These are phyloP conservation scores for Hanseniaspora hatyaiensis DNA, from an alignment of 805 yeast genomes.

Conservation along the genomic window DNA sequence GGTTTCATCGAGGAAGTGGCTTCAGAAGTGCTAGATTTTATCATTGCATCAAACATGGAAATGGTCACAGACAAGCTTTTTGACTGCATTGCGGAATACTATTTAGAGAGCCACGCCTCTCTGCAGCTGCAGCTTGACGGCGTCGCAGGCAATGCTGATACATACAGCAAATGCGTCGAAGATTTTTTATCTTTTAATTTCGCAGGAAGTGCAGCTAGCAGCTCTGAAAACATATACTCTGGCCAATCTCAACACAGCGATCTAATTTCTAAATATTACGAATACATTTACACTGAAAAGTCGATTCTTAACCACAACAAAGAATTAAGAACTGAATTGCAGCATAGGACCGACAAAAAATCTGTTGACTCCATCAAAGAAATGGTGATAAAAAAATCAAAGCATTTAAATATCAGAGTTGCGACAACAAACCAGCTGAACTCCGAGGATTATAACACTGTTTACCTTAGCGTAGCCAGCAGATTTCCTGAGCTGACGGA, in stretches of 20 bases:
- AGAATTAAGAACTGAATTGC: too few species aligned
- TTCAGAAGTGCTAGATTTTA: neutral
- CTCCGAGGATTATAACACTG: slow-evolving; percentile 2
- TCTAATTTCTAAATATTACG: neutral
- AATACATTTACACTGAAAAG: neutral
- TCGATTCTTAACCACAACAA: too few species aligned
- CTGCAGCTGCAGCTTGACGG: neutral
- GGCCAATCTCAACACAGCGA: neutral
- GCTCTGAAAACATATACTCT: too few species aligned
- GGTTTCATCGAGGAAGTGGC: too few species aligned
- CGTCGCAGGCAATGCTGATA: too few species aligned
- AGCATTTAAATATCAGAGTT: neutral
- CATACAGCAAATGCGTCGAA: too few species aligned
- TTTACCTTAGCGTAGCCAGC: slow-evolving; percentile 4
- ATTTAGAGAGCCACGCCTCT: neutral
- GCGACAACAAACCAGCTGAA: too few species aligned
- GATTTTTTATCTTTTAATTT: too few species aligned
- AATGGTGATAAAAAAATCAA: neutral
- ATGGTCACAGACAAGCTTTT: neutral
- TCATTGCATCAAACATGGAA: slow-evolving; percentile 1
- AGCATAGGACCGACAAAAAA: too few species aligned
- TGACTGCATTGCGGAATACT: neutral
- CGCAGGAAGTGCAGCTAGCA: too few species aligned
- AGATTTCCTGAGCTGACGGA: neutral
- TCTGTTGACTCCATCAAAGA: neutral